Base-by-base conservation (phyloP, 306 rosid genomes). In the Ormosia emarginata region DNA sequence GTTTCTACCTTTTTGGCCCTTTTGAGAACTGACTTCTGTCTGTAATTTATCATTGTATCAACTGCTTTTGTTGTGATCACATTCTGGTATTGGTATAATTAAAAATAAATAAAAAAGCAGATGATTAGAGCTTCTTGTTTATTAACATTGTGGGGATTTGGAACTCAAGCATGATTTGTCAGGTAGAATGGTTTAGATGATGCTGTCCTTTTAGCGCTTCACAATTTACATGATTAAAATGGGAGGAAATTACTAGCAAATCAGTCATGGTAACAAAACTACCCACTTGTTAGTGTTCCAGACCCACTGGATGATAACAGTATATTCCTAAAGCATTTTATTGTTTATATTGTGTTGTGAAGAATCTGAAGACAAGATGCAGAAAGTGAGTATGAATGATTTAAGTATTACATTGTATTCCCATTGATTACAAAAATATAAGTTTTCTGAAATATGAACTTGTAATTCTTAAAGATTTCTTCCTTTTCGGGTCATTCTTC, bases 251-350 rank as follows among this genome's bases (percentile, higher is more conserved):
- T 59, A 41, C 53, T 61, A 7, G 40, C n/a, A 47, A 58, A 77
- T 15, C 57, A 40, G 24, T 61, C 61, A 32, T 11, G 72, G 80
- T 39, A 69, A 44, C 34, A 46, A 61, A 32, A 49, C 5, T 63
- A 29, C 8, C 8, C 62, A 55, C 18, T 56, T 53, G 70, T 66
- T 13, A 40, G 11, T 63, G 70, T 36, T 63, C 63, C 4, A 5
- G 82, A 59, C 15, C 13, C 17, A 11, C 64, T 74, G 50, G 76
- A 84, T 58, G 66, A 44, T 74, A 29, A 8, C 14, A 5, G 30
- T 50, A 74, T 49, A 67, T 43, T 59, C 58, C 74, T 17, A 59
- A 40, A 39, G 75, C 74, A 49, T 59, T 67, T 84, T 64, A 34
- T 80, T 67, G 80, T 55, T 77, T 61, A 12, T 49, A 58, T 47